phyloP scores from a whole-genome alignment of 1,284 basidiomycete species.

The Puccinia sorghi region DNA sequence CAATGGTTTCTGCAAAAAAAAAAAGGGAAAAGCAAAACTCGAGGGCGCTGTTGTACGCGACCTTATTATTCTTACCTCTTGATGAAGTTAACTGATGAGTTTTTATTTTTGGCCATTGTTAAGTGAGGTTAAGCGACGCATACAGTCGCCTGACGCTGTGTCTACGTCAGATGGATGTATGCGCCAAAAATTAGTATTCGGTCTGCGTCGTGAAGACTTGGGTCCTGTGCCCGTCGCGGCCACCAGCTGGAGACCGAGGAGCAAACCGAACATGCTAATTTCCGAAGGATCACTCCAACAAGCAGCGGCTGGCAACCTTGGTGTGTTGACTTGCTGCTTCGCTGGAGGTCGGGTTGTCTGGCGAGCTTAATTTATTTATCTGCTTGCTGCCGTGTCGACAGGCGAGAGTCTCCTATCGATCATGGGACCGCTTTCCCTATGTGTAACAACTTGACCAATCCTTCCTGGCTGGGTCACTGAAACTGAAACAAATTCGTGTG shows the following conservation, averaged over 20 bases:
- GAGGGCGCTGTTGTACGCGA: too few relatives aligned
- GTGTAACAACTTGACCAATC: too few relatives aligned
- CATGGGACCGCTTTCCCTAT: not conserved
- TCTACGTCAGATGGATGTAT: slow-evolving; percentile 11
- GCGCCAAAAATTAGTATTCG: not conserved
- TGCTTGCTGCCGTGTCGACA: slow-evolving; percentile 6
- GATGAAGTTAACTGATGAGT: too few relatives aligned
- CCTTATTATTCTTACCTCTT: too few relatives aligned
- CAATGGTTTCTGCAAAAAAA: too few relatives aligned
- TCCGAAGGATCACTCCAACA: not conserved
- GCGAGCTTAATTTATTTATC: not conserved
- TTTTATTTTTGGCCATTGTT: too few relatives aligned
- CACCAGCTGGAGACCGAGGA: not conserved
- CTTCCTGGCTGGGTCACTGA: too few relatives aligned
- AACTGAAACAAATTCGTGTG: slow-evolving; percentile 5
- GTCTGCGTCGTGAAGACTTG: not conserved
- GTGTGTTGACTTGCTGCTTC: not conserved
- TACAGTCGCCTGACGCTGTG: not conserved
- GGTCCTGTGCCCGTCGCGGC: not conserved
- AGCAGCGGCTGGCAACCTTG: not conserved
- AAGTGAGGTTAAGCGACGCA: too few relatives aligned
- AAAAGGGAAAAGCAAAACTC: too few relatives aligned
- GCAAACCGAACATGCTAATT: not conserved
- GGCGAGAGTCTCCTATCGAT: slow-evolving; percentile 2
- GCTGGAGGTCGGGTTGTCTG: not conserved